phyloP scores from a whole-genome alignment of 306 rosid genomes.

The Crotalaria pallida region DNA sequence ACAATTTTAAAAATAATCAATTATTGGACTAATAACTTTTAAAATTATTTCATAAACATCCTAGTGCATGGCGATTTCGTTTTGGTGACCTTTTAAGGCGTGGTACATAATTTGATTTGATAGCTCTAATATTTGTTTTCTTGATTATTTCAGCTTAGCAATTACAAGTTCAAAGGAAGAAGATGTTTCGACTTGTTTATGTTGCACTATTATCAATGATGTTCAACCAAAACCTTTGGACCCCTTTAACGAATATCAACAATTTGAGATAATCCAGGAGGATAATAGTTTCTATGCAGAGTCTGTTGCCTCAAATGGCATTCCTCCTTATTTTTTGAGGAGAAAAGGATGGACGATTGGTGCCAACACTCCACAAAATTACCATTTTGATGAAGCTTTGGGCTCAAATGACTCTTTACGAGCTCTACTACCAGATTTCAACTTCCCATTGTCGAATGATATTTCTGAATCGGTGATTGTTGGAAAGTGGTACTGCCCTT shows the following conservation, averaged over 20 bases:
- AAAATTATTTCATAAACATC: no score
- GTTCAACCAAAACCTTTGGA: constrained; percentile 20
- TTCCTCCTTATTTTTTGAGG: constrained; percentile 29
- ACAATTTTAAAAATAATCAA: no score
- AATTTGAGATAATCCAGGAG: constrained; percentile 19
- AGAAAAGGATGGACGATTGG: constrained; percentile 18
- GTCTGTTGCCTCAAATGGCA: constrained; percentile 31
- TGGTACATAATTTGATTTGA: no score
- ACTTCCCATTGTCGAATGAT: constrained; percentile 11
- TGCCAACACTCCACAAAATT: background rate
- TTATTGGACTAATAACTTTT: no score
- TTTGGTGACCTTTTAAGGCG: no score
- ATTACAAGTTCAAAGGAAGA: constrained; percentile 30
- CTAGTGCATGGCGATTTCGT: no score
- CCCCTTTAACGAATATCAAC: constrained; percentile 22
- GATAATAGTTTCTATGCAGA: constrained; percentile 23
- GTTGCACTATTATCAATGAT: background rate
- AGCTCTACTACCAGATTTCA: constrained; percentile 28
- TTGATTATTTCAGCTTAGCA: constrained; percentile 43
- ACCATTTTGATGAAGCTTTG: constrained; percentile 29
- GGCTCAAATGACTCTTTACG: constrained; percentile 36
- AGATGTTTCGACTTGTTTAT: constrained; percentile 12
- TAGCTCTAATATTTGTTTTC: no score
- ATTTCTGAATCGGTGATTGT: constrained; percentile 24
- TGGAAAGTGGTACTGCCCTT: constrained; percentile 59